A percentile compares a stretch with the other conserved stretches of the same genome.
Conservation (phyloP, 192 early-diverging fungal genomes). For the Gamsiella multidivaricata region DNA sequence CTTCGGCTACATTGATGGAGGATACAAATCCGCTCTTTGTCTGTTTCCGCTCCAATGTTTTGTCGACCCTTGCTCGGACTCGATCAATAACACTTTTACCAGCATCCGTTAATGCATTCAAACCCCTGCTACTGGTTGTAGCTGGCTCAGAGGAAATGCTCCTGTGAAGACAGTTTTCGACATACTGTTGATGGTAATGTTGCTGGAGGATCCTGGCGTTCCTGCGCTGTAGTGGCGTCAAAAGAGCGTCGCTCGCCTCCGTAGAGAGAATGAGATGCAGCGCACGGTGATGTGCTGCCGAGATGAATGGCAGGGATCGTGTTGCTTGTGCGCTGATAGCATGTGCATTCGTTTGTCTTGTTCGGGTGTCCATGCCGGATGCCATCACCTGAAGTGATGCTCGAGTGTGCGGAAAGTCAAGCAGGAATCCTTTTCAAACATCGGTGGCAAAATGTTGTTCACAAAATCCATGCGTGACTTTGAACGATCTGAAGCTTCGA, state of each 20-base stretch:
- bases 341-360: conserved; percentile 23
- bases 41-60: conserved; percentile 19
- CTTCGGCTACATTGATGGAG: not conserved
- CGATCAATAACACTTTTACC: conserved; percentile 22
- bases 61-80: conserved; percentile 11
- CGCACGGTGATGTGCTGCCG: conserved; percentile 30
- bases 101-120: not conserved
- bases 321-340: conserved; percentile 19
- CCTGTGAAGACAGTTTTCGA: conserved; percentile 16
- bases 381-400: not conserved
- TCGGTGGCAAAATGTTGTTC: conserved; percentile 24
- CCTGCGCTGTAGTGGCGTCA: conserved; percentile 30
- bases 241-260: conserved; percentile 35
- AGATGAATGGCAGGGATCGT: conserved; percentile 26
- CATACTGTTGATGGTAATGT: conserved; percentile 32
- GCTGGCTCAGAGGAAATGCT: not conserved
- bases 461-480: conserved; percentile 1
- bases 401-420: not conserved
- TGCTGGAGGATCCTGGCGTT: conserved; percentile 37
- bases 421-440: too few relatives aligned
- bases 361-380: conserved; percentile 17
- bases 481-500: too few relatives aligned
- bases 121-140: not conserved
- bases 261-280: conserved; percentile 31
- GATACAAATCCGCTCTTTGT: conserved; percentile 17